Percentiles rank a stretch among this genome's conserved stretches.
Conservation (phyloP, 129 eudicot genomes). For the Saposhnikovia divaricata region DNA sequence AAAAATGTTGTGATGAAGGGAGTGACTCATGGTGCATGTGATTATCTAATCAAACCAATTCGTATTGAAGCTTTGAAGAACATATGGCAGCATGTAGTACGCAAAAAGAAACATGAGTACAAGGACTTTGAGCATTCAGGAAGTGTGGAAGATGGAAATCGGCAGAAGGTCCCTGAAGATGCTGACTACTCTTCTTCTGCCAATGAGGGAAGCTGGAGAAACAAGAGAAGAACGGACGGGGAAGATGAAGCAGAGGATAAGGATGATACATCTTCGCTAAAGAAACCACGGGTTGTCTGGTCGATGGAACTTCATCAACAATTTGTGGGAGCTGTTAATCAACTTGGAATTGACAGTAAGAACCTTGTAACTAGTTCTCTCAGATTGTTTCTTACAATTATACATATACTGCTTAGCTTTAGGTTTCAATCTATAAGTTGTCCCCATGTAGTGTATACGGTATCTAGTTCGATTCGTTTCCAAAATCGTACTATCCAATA, state of each 20-base stretch:
- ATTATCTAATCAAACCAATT: slow-evolving; percentile 82
- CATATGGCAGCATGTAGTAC: slow-evolving; percentile 92
- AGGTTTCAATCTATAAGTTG: neutral
- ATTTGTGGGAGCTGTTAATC: slow-evolving; percentile 83
- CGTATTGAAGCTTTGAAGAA: slow-evolving; percentile 85
- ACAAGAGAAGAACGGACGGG: slow-evolving; percentile 67
- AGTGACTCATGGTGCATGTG: slow-evolving; percentile 95
- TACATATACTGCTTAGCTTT: neutral
- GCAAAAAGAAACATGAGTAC: slow-evolving; percentile 71
- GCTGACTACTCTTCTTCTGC: slow-evolving; percentile 63
- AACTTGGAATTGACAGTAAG: slow-evolving; percentile 95
- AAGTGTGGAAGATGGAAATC: slow-evolving; percentile 58
- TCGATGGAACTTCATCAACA: slow-evolving; percentile 93
- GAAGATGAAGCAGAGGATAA: slow-evolving; percentile 65
- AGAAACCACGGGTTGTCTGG: slow-evolving; percentile 95
- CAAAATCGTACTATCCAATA: neutral
- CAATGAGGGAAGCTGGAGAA: slow-evolving; percentile 67
- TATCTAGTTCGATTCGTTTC: neutral
- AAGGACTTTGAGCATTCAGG: slow-evolving; percentile 68
- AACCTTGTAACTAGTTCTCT: slow-evolving; percentile 11
- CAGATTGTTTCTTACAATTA: neutral
- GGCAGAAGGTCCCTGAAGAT: slow-evolving; percentile 50
- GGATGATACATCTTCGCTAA: slow-evolving; percentile 62
- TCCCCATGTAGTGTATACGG: neutral
- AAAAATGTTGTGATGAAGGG: slow-evolving; percentile 85